Evolutionary conservation across 352 stramenopile genomes (phyloP), one percentile per base, ranked within the genome.

Genomic region (Globisporangium rhizosaccharum): DNA sequence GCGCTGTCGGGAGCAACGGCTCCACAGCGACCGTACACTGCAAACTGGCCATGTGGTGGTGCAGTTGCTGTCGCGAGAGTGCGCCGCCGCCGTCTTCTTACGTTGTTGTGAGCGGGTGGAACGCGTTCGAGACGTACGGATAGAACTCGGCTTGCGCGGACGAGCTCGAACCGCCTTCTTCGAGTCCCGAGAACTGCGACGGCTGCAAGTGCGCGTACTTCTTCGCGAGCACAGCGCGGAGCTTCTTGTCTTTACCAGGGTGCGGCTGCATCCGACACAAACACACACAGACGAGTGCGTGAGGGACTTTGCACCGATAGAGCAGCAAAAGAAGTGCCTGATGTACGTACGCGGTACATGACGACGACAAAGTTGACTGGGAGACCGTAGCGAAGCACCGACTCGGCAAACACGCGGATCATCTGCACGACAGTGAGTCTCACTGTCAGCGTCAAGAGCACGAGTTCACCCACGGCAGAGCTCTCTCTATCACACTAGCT

Each of bases 401-500:
- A 97, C 77, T 99, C 97, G 44, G 98, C 94, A 79, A 99, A 99
- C 15, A 97, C 83, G 50, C 96, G 91, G 68, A 99, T 92, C 70
- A 90, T 89, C 79, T 88, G 20, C 57, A 42, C 11, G 50, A n/a
- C 23, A 12, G 11, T 15, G 11, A 5, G 33, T 39, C 33, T 2
- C 33, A 44, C 2, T 26, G 17, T 47, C 9, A 26, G 6, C 41
- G 26, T 30, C 14, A 52, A 14, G 23, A 39, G 26, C n/a, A 49
- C 18, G 6, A 20, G 25, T 26, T 8, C 15, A 10, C 46, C 28
- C 23, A 51, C 18, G 18, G 4, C 39, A n/a, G 5, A 5, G 2
- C 20, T 41, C 18, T 37, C 11, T 18, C 37, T 48, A 20, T 23
- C 55, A 7, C 9, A 17, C 18, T 1, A 23, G 23, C 23, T 66